Evolutionary conservation across 345 rosid genomes (phyloP).

Genomic region (Gossypium rotundifolium): DNA sequence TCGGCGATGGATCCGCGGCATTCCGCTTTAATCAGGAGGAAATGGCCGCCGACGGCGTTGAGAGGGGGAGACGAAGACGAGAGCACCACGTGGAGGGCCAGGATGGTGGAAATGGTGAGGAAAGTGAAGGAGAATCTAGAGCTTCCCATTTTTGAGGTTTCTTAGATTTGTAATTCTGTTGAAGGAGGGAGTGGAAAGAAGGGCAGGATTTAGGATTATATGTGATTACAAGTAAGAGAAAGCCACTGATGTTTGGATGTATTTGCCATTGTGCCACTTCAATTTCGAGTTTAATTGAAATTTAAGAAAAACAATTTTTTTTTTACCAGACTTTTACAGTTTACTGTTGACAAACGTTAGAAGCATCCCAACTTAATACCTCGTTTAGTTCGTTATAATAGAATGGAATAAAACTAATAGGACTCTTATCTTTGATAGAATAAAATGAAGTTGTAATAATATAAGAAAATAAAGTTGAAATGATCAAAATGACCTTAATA

Average conservation of each 20-base stretch:
- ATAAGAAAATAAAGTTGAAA: no score
- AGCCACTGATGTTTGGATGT: conserved; percentile 15
- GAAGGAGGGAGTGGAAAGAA: not conserved
- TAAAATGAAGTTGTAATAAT: no score
- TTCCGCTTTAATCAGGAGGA: conserved; percentile 38
- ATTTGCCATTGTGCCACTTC: conserved; percentile 30
- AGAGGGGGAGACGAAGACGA: conserved; percentile 28
- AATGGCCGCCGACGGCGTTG: conserved; percentile 25
- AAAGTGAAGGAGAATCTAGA: conserved; percentile 4
- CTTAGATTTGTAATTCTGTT: not conserved
- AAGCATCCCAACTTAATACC: no score
- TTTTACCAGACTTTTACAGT: no score
- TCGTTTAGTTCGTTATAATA: no score
- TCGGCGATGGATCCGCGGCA: conserved; percentile 69
- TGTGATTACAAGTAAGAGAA: not conserved
- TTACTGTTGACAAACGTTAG: no score
- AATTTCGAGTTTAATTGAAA: not conserved
- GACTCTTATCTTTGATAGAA: accelerated
- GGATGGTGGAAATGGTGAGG: conserved; percentile 31
- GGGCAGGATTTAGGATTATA: conserved; percentile 14
- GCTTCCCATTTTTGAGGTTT: conserved; percentile 27
- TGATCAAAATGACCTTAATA: no score
- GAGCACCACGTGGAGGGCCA: conserved; percentile 31
- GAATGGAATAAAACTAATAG: no score
- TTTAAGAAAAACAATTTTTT: no score